A percentile compares a stretch with the other conserved stretches of the same genome.
Conservation (phyloP, 2,329 filamentous ascomycete species). For the Pleurostoma richardsiae region DNA sequence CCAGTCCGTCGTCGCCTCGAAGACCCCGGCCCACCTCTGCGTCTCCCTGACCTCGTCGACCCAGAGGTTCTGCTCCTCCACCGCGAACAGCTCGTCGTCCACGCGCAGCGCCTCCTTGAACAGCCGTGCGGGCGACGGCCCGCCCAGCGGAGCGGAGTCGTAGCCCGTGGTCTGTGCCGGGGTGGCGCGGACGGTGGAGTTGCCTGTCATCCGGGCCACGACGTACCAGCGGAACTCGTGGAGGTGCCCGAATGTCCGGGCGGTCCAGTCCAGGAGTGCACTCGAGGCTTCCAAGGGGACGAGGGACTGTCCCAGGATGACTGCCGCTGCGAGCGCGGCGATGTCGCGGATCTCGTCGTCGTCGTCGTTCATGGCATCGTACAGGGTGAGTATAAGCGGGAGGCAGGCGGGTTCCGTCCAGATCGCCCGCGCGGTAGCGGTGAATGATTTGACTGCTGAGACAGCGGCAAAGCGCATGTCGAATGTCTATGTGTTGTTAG, state of each 20-base stretch:
- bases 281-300: conserved; percentile 42
- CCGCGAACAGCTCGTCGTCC: conserved; percentile 70
- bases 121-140: conserved; percentile 24
- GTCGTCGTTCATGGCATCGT: conserved; percentile 80
- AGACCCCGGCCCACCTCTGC: conserved; percentile 57
- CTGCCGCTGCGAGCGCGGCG: conserved; percentile 5
- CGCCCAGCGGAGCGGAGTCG: conserved; percentile 13
- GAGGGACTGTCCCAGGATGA: conserved; percentile 18
- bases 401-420: conserved; percentile 33
- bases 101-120: conserved; percentile 41
- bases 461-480: conserved; percentile 59
- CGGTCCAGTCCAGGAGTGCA: conserved; percentile 38
- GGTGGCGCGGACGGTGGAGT: conserved; percentile 6
- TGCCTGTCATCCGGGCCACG: conserved; percentile 35
- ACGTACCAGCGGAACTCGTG: conserved; percentile 33
- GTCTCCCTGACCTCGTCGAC: conserved; percentile 76
- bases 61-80: conserved; percentile 94
- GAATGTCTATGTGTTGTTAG: conserved; percentile 43
- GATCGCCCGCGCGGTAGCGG: conserved; percentile 20
- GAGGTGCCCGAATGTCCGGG: conserved; percentile 23
- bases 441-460: conserved; percentile 49
- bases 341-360: conserved; percentile 68
- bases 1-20: conserved; percentile 21
- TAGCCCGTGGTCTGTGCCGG: conserved; percentile 5
- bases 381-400: conserved; percentile 59